phyloP scores from a whole-genome alignment of 208 protist species.

The Eutreptiella sp. region DNA sequence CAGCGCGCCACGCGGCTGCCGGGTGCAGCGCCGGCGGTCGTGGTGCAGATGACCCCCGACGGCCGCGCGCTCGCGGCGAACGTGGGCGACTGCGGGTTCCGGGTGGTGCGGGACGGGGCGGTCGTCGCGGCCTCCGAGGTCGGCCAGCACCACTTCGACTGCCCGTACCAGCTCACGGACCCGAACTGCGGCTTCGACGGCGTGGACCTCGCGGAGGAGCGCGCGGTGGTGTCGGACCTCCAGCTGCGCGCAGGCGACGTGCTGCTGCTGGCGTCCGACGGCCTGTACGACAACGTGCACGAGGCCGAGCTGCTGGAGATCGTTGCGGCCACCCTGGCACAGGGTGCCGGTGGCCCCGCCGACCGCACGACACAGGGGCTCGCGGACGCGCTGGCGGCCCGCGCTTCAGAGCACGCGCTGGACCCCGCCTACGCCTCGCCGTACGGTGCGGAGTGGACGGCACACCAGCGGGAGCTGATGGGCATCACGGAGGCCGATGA shows the following conservation, averaged over 20 bases:
- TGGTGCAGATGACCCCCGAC: conserved; percentile 55
- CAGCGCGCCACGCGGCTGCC: conserved; percentile 43
- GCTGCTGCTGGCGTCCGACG: conserved; percentile 65
- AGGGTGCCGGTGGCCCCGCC: too few relatives aligned
- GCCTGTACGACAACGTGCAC: conserved; percentile 71
- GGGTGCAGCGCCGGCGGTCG: conserved; percentile 58
- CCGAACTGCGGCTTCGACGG: conserved; percentile 53
- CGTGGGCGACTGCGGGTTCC: conserved; percentile 67
- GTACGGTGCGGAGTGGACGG: too few relatives aligned
- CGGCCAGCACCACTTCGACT: conserved; percentile 77
- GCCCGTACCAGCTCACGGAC: conserved; percentile 67
- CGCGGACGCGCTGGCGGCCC: conserved; percentile 48
- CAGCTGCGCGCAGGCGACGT: conserved; percentile 57
- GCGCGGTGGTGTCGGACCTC: conserved; percentile 50
- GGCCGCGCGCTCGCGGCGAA: conserved; percentile 69
- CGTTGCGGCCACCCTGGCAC: conserved; percentile 38
- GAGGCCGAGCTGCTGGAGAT: conserved; percentile 49
- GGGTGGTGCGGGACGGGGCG: conserved; percentile 51
- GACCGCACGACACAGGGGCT: conserved; percentile 53
- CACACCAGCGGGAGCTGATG: too few relatives aligned
- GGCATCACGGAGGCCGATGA: too few relatives aligned
- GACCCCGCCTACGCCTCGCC: too few relatives aligned
- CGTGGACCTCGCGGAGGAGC: conserved; percentile 52
- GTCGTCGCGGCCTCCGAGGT: conserved; percentile 54
- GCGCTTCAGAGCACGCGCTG: too few relatives aligned